Evolutionary conservation across 768 basidiomycete species (phyloP).

Genomic region (Suillus spraguei): DNA sequence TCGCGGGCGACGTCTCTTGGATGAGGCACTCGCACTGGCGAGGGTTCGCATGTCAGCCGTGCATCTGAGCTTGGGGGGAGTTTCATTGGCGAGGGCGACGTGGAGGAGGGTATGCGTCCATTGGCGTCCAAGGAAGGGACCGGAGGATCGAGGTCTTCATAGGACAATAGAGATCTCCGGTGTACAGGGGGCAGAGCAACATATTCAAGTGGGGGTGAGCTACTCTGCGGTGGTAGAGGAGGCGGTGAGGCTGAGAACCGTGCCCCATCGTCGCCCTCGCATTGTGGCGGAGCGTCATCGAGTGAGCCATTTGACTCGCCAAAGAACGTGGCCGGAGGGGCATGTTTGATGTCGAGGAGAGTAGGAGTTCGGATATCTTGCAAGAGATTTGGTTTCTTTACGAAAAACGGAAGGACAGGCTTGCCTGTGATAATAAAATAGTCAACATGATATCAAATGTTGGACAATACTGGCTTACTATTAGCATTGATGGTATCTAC

Average conservation of each 20-base stretch:
- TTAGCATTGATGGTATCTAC: constrained; percentile 44
- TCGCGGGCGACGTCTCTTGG: constrained; percentile 54
- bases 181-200: not conserved
- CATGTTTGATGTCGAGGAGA: constrained; percentile 8
- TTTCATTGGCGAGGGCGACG: constrained; percentile 55
- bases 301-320: constrained; percentile 39
- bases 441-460: not conserved
- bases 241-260: constrained; percentile 21
- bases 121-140: constrained; percentile 28
- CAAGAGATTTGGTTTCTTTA: constrained; percentile 24
- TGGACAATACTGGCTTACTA: constrained; percentile 23
- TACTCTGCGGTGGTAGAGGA: constrained; percentile 28
- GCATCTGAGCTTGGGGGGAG: constrained; percentile 27
- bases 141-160: constrained; percentile 12
- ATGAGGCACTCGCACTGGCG: constrained; percentile 39
- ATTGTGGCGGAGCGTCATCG: constrained; percentile 18
- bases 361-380: constrained; percentile 19
- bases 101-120: constrained; percentile 60
- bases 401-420: constrained; percentile 19
- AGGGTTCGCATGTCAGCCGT: constrained; percentile 20
- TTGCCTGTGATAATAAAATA: constrained; percentile 10
- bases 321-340: constrained; percentile 22
- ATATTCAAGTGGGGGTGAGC: constrained; percentile 24
- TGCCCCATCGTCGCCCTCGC: constrained; percentile 16
- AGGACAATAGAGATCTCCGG: constrained; percentile 3